phyloP scores from a whole-genome alignment of 179 eudicot genomes.

The Vitellaria paradoxa region DNA sequence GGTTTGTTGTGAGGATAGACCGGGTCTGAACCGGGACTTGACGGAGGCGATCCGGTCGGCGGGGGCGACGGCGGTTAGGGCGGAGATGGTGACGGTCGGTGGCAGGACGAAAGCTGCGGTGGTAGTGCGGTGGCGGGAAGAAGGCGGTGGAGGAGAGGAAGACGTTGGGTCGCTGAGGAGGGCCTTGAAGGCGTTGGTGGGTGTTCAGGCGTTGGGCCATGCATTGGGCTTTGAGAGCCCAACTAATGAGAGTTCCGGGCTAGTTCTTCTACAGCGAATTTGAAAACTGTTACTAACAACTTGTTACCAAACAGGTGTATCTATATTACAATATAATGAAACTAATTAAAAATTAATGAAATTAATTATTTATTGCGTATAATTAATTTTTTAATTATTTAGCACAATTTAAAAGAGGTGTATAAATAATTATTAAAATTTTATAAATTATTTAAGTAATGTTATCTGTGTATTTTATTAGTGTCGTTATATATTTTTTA shows the following conservation, averaged over 20 bases:
- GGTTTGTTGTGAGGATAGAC: slow-evolving; percentile 30
- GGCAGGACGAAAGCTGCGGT: slow-evolving; percentile 27
- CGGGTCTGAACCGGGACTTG: slow-evolving; percentile 22
- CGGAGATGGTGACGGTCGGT: slow-evolving; percentile 29
- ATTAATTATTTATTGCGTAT: too few relatives aligned
- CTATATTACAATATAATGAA: too few relatives aligned
- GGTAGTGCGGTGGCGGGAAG: slow-evolving; percentile 15
- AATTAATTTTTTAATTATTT: too few relatives aligned
- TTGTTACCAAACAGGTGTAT: too few relatives aligned
- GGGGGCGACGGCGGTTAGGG: slow-evolving; percentile 19
- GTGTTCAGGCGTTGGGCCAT: slow-evolving; percentile 8
- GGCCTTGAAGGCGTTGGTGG: slow-evolving; percentile 25
- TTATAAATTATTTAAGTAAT: too few relatives aligned
- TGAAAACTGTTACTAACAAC: too few relatives aligned
- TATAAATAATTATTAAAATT: too few relatives aligned
- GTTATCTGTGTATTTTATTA: too few relatives aligned
- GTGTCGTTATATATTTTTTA: too few relatives aligned
- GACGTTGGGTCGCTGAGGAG: slow-evolving; percentile 9
- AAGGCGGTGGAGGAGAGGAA: slow-evolving; percentile 20
- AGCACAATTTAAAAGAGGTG: too few relatives aligned
- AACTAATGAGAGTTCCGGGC: neutral
- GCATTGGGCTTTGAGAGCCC: slow-evolving; percentile 9
- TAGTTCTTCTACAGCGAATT: too few relatives aligned
- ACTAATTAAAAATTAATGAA: too few relatives aligned
- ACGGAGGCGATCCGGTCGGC: slow-evolving; percentile 15